Conservation (phyloP, 371 early-diverging fungal genomes). For the Mucor mucedo region DNA sequence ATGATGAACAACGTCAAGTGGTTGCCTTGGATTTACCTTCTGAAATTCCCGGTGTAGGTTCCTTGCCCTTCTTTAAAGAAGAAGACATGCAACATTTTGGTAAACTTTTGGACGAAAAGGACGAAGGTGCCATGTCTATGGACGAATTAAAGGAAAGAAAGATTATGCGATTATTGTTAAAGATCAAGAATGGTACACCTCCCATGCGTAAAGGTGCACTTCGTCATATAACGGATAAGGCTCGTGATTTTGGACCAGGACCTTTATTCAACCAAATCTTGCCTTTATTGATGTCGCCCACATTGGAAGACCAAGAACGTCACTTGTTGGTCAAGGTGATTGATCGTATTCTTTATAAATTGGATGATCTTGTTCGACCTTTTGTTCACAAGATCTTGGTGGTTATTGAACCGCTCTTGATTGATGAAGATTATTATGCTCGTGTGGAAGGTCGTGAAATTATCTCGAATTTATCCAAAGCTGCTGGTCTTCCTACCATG, state of each 20-base stretch:
- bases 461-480: conserved; percentile 95
- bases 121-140: conserved; percentile 82
- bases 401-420: conserved; percentile 96
- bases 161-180: conserved; percentile 92
- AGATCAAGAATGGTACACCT: conserved; percentile 98
- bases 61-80: conserved; percentile 93
- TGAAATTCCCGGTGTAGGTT: conserved; percentile 90
- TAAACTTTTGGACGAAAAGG: conserved; percentile 84
- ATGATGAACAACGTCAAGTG: conserved; percentile 67
- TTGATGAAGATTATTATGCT: conserved; percentile 97
- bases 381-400: conserved; percentile 98
- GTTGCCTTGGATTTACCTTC: conserved; percentile 75
- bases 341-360: conserved; percentile 93
- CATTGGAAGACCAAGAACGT: conserved; percentile 97
- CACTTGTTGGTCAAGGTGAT: conserved; percentile 97
- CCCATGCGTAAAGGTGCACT: conserved; percentile 92
- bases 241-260: conserved; percentile 94
- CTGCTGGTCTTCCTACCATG: conserved; percentile 98
- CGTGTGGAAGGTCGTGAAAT: conserved; percentile 98
- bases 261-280: conserved; percentile 96
- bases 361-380: conserved; percentile 95
- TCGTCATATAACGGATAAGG: conserved; percentile 95
- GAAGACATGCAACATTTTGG: conserved; percentile 98
- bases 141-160: conserved; percentile 95
- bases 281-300: conserved; percentile 95